Base-by-base conservation (phyloP, 2,329 filamentous ascomycete genomes). In the Leptographium procerum region DNA sequence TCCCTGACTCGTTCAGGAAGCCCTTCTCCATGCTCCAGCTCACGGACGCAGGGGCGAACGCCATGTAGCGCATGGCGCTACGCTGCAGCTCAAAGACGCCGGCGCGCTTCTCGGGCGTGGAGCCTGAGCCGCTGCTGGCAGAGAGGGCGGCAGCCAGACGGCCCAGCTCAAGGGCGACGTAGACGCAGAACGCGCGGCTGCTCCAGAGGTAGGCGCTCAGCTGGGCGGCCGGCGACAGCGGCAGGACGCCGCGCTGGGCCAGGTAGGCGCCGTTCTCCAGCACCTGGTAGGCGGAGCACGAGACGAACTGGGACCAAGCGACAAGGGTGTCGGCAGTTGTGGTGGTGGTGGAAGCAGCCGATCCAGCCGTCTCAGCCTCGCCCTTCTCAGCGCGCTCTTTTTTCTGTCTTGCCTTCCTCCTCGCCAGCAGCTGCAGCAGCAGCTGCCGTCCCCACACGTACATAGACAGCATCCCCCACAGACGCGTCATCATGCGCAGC, bases 261-360 rank as follows among this genome's bases (percentile, higher is more conserved):
- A 97, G 79, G 74, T 87, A 95, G 19, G 87, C 87, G 45, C 81
- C 79, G 72, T 96, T 96, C 76, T 99, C 94, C 47, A 92, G 77
- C 1, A 82, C 73, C 72, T 96, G 91, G 75, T 88, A 95, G 11
- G 75, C 69, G 11, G 87, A 72, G 69, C 88, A 87, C 13, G 83
- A 77, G 13, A 78, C 63, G 24, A 96, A 81, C 70, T 94, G 88
- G 8, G 80, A 74, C 70, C 84, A 86, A 26, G 82, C 81, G 52
- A 96, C 73, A 36, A 69, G 63, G 10, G 68, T 62, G 77, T 72
- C 65, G 81, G 96, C 73, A 36, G 69, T 63, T 10, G 68, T 62
- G 77, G 72, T 65, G 81, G 81, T 7, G 70, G 65, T 2, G 69
- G 71, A 0, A 64, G 66, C 61, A 61, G 57, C 64, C 65, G 53